A percentile compares a stretch with the other conserved stretches of the same genome.
phyloP scores from a whole-genome alignment of 2,329 filamentous ascomycete genomes.

The Xylariaceae sp. region DNA sequence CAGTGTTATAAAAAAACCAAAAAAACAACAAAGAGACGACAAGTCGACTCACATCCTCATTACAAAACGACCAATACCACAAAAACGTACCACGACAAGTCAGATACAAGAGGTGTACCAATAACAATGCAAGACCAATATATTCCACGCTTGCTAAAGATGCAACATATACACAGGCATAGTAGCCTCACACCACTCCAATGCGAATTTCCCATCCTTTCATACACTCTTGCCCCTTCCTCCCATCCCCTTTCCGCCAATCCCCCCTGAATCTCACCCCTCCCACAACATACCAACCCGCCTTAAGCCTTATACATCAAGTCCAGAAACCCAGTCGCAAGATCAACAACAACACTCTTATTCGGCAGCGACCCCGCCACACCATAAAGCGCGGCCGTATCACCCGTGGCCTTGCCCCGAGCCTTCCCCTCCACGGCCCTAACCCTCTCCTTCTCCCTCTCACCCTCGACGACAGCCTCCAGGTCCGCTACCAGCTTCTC shows the following conservation, averaged over 20 bases:
- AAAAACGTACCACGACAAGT: too few species aligned
- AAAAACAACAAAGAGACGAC: too few species aligned
- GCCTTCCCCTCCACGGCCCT: conserved; percentile 67
- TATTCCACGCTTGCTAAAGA: too few species aligned
- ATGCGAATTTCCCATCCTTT: not conserved
- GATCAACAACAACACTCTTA: conserved; percentile 87
- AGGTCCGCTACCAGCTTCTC: conserved; percentile 76
- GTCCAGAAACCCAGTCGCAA: conserved; percentile 89
- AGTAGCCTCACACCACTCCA: too few species aligned
- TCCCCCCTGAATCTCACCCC: not conserved
- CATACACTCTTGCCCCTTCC: conserved; percentile 6
- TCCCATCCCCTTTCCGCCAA: conserved; percentile 5
- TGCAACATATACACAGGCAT: too few species aligned
- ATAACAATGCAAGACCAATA: too few species aligned
- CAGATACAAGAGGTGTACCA: too few species aligned
- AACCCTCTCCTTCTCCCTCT: conserved; percentile 78
- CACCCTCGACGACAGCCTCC: conserved; percentile 63
- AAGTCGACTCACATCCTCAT: too few species aligned
- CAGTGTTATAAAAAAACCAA: too few species aligned
- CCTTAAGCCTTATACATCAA: conserved; percentile 80
- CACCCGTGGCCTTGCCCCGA: conserved; percentile 67
- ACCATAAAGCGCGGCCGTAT: conserved; percentile 87
- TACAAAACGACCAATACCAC: too few species aligned
- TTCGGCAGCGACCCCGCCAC: conserved; percentile 93
- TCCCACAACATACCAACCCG: not conserved